These are phyloP conservation scores for Dichomitus squalens DNA, from an alignment of 1,284 basidiomycete genomes.

Conservation along the genomic window DNA sequence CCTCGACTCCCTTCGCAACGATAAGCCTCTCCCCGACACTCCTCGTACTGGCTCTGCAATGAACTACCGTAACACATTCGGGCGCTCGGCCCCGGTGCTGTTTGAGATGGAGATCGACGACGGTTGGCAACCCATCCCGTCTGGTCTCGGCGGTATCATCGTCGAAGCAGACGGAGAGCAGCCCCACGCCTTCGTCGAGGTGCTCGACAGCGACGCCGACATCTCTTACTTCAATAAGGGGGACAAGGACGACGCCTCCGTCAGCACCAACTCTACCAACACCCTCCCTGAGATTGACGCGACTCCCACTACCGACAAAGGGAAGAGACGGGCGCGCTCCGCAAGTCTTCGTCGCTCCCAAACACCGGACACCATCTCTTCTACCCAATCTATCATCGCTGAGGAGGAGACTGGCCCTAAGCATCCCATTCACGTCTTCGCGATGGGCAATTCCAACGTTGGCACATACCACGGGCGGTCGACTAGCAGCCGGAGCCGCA, in stretches of 20 bases:
- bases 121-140: constrained; percentile 62
- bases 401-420: constrained; percentile 50
- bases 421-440: constrained; percentile 58
- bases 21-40: constrained; percentile 41
- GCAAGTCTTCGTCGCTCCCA: constrained; percentile 26
- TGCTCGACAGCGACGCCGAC: constrained; percentile 51
- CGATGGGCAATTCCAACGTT: constrained; percentile 21
- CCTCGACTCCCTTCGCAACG: constrained; percentile 44
- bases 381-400: constrained; percentile 59
- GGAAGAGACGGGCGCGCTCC: constrained; percentile 50
- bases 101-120: constrained; percentile 65
- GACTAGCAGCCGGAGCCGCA: constrained; percentile 14
- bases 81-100: constrained; percentile 33
- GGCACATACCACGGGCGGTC: constrained; percentile 20
- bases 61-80: constrained; percentile 57
- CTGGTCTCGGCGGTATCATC: constrained; percentile 27
- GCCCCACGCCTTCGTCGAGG: constrained; percentile 68
- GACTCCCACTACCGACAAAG: constrained; percentile 45
- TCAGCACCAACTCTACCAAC: constrained; percentile 19
- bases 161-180: constrained; percentile 26
- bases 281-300: constrained; percentile 25
- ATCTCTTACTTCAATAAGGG: constrained; percentile 26
- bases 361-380: constrained; percentile 48
- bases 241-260: constrained; percentile 16
- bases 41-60: constrained; percentile 30